These are phyloP conservation scores for Dioszegia crocea DNA, from an alignment of 768 basidiomycete genomes.

Conservation along the genomic window DNA sequence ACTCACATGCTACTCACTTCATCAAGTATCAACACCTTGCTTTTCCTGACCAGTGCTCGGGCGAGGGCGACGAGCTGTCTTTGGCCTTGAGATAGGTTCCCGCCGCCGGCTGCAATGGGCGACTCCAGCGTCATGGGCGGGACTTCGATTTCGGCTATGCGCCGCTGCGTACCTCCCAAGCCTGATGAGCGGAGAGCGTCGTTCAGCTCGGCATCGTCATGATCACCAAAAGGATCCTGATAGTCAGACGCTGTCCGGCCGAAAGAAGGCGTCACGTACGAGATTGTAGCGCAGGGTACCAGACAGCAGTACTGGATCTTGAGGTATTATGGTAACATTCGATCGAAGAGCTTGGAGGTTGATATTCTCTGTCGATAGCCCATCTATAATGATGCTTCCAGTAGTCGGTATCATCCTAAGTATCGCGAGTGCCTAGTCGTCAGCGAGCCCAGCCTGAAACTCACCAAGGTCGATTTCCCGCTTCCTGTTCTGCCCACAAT, in stretches of 20 bases:
- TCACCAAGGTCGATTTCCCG: slow-evolving; percentile 52
- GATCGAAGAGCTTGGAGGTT: slow-evolving; percentile 60
- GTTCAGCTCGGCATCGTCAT: slow-evolving; percentile 54
- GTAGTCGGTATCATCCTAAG: slow-evolving; percentile 60
- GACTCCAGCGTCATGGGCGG: slow-evolving; percentile 47
- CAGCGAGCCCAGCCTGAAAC: neutral
- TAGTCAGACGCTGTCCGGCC: slow-evolving; percentile 2
- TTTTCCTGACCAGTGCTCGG: slow-evolving; percentile 59
- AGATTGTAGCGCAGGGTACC: slow-evolving; percentile 60
- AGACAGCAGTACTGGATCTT: slow-evolving; percentile 56
- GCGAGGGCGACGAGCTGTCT: slow-evolving; percentile 62
- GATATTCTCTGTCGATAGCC: slow-evolving; percentile 54
- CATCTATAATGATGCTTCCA: slow-evolving; percentile 60
- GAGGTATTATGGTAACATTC: slow-evolving; percentile 63
- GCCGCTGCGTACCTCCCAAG: slow-evolving; percentile 22
- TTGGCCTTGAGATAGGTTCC: slow-evolving; percentile 59
- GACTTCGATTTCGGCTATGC: slow-evolving; percentile 22
- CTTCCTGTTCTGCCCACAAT: slow-evolving; percentile 64
- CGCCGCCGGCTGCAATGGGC: slow-evolving; percentile 49
- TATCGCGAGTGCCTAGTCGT: slow-evolving; percentile 54
- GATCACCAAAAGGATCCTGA: slow-evolving; percentile 58
- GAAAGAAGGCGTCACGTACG: neutral
- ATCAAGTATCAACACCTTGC: slow-evolving; percentile 60
- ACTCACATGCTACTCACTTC: slow-evolving; percentile 48
- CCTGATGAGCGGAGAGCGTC: slow-evolving; percentile 42